Evolutionary conservation across 2,329 filamentous ascomycete genomes (phyloP), one percentile per base, ranked within the genome.

Genomic region (Diaporthe nobilis): DNA sequence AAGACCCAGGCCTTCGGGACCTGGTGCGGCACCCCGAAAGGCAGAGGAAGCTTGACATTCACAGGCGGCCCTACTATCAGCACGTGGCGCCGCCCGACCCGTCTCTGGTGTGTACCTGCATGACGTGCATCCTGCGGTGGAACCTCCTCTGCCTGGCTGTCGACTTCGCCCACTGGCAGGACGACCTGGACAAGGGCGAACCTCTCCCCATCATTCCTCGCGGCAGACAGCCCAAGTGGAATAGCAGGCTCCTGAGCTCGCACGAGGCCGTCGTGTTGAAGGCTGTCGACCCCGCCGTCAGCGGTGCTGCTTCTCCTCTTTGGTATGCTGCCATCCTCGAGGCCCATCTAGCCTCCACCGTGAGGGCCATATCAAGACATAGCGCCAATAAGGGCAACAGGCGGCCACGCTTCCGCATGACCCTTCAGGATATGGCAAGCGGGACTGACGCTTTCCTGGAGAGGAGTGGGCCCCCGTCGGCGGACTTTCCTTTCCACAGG

Each of bases 111-210:
- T 92, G 90, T 82, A 90, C 88, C 1, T 92, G 90, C 78, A 81
- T 90, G 37, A 89, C 88, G 0, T 92, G 90, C 79, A 82, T 89
- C 58, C 79, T 90, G 51, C 85, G 87, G 3, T 92, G 90, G 90
- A 90, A 90, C 77, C 86, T 88, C 20, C 85, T 92, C 8, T 86
- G 86, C 75, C 78, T 91, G 0, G 82, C 87, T 17, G 85, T 91
- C 15, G 90, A 92, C 78, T 89, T 92, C 78, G 86, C 88, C 0
- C 84, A 89, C 79, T 92, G 89, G 87, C 90, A 91, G 78, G 60
- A 79, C 1, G 79, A 88, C 58, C 85, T 92, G 10, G 87, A 92
- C 74, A 78, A 79, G 0, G 86, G 88, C 1, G 84, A 87, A 22
- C 89, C 90, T 0, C 87, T 92, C 1, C 88, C 88, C 0, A 86